Percentiles rank a stretch among this genome's conserved stretches.
Evolutionary conservation across 2,329 filamentous ascomycete species (phyloP).

Genomic region (Botrytis deweyae): DNA sequence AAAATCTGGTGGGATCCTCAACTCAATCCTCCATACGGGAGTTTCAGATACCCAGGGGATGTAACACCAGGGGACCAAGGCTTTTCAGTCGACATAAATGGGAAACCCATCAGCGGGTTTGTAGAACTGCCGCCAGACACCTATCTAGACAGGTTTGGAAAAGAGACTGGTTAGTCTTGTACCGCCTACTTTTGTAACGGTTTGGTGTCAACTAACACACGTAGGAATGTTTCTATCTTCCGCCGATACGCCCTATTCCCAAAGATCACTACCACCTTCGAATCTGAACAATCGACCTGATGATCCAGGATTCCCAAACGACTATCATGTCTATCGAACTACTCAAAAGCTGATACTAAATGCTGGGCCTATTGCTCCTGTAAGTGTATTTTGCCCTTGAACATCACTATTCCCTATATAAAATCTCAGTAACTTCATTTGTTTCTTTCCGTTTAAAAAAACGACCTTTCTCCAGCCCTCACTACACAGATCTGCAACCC

Average conservation of each 20-base stretch:
- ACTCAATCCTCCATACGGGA: not conserved
- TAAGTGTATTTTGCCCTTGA: not conserved
- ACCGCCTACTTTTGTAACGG: too few species aligned
- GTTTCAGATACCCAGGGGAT: not conserved
- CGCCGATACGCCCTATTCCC: constrained; percentile 12
- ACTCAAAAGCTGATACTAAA: not conserved
- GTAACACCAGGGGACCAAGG: constrained; percentile 4
- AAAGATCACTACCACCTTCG: constrained; percentile 10
- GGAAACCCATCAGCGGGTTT: constrained; percentile 9
- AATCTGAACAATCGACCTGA: not conserved
- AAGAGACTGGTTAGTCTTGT: constrained; percentile 12
- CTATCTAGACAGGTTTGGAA: constrained; percentile 17
- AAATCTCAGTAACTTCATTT: too few species aligned
- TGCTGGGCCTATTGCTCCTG: constrained; percentile 15
- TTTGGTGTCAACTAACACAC: too few species aligned
- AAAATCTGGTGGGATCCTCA: constrained; percentile 3
- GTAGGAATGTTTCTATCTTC: constrained; percentile 9
- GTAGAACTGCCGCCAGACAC: not conserved
- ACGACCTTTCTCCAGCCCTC: not conserved
- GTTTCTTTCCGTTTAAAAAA: not conserved
- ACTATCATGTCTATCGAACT: constrained; percentile 18
- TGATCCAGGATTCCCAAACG: constrained; percentile 9
- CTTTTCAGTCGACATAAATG: constrained; percentile 6
- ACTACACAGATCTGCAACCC: fast-evolving
- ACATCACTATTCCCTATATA: too few species aligned